Evolutionary conservation across 495 filamentous ascomycete genomes (phyloP), one percentile per base, ranked within the genome.

Genomic region (Tuber borchii): DNA sequence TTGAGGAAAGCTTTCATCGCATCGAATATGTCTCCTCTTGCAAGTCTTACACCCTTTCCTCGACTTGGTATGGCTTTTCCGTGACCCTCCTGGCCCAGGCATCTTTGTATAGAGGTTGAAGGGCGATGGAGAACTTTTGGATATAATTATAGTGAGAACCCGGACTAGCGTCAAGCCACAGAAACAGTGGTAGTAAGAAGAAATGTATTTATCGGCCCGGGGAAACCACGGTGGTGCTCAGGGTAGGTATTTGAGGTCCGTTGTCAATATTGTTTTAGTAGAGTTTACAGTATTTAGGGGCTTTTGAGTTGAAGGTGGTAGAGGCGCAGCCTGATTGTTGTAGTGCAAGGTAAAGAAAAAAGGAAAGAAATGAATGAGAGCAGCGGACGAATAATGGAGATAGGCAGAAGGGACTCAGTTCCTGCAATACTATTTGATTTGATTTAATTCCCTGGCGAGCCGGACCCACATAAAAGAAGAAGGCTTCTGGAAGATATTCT

Each of bases 1-100:
- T 90, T 99, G 95, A 37, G 96, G 95, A 80, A 95, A 97, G 76
- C 88, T 97, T 85, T 99, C 96, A 84, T 99, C 95, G 85, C 95
- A 99, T 76, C 95, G 90, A 83, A 99, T 98, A 85, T 99, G 95
- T 82, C 95, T 90, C 84, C 91, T 90, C 88, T 99, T 99, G 88
- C 95, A 99, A 45, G 93, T 97, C 80, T 93, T 94, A 86, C 95
- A 99, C 71, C 95, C 95, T 85, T 97, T 97, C 75, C 95, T 90
- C 71, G 95, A 97, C 86, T 99, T 99, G 78, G 96, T 99, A 87
- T 99, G 95, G 86, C 95, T 93, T 83, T 72, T 79, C 68, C 71
- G 65, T 70, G 65, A 72, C 40, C 78, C 78, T 69, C 78, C 77
- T 71, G 78, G 72, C 39, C 78, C 78, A 73, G 78, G 78, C 78